Evolutionary conservation across 306 rosid species (phyloP).

Genomic region (Quercus wislizeni): DNA sequence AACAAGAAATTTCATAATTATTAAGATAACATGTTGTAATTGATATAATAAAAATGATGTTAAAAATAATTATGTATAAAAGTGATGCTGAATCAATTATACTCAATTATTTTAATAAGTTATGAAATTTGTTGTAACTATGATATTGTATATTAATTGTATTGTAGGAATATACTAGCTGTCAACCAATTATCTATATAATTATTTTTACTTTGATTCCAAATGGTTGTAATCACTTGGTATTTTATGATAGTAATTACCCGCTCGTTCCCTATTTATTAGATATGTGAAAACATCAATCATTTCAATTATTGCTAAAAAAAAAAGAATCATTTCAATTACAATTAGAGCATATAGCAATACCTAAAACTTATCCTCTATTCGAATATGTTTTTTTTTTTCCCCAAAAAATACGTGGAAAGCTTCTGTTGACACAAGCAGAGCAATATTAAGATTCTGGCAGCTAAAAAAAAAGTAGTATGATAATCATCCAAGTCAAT

Average conservation of each 20-base stretch:
- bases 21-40: too few relatives aligned
- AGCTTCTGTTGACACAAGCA: neutral
- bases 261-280: neutral
- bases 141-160: too few relatives aligned
- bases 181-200: neutral
- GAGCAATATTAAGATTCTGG: neutral
- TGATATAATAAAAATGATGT: too few relatives aligned
- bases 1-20: too few relatives aligned
- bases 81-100: too few relatives aligned
- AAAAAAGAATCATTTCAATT: neutral
- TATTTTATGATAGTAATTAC: neutral
- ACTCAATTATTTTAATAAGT: too few relatives aligned
- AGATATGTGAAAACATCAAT: neutral
- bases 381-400: neutral
- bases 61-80: too few relatives aligned
- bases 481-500: neutral
- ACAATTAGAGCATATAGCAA: too few relatives aligned
- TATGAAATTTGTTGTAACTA: too few relatives aligned
- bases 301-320: neutral
- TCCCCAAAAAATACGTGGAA: too few relatives aligned
- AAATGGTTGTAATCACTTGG: neutral
- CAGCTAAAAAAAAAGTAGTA: neutral
- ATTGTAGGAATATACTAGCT: neutral
- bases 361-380: neutral
- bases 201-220: neutral